A percentile compares a stretch with the other conserved stretches of the same genome.
Evolutionary conservation across 768 basidiomycete species (phyloP).

Genomic region (Exsudoporus frostii): DNA sequence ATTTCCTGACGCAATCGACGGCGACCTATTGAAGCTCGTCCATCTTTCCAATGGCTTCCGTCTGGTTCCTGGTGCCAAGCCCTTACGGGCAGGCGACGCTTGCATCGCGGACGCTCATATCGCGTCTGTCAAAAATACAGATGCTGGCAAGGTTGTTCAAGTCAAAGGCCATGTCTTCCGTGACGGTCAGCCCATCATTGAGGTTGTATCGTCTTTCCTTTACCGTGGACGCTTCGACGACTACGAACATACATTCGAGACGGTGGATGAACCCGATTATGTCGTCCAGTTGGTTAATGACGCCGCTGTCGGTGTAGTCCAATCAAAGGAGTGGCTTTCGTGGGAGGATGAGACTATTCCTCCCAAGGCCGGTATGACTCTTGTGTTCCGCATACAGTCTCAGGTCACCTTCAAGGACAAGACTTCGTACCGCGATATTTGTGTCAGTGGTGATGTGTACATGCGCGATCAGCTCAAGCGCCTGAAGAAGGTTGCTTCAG

Average conservation of each 20-base stretch:
- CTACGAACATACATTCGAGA: slow-evolving; percentile 95
- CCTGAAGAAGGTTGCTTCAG: slow-evolving; percentile 82
- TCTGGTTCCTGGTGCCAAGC: slow-evolving; percentile 71
- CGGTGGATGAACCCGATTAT: slow-evolving; percentile 86
- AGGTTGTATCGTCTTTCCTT: slow-evolving; percentile 93
- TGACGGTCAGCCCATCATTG: slow-evolving; percentile 76
- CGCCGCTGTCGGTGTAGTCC: slow-evolving; percentile 83
- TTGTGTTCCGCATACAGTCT: slow-evolving; percentile 88
- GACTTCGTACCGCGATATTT: slow-evolving; percentile 74
- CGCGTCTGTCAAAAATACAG: slow-evolving; percentile 83
- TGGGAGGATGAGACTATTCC: slow-evolving; percentile 86
- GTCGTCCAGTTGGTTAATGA: slow-evolving; percentile 70
- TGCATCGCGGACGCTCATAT: slow-evolving; percentile 90
- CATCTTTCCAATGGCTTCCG: slow-evolving; percentile 98
- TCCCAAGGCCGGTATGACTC: slow-evolving; percentile 72
- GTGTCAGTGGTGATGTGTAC: slow-evolving; percentile 82
- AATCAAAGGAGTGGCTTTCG: slow-evolving; percentile 97
- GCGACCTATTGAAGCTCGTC: slow-evolving; percentile 92
- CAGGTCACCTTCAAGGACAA: slow-evolving; percentile 91
- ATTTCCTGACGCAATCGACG: slow-evolving; percentile 89
- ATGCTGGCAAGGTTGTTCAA: slow-evolving; percentile 90
- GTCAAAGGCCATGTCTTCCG: slow-evolving; percentile 84
- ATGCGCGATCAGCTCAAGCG: slow-evolving; percentile 85
- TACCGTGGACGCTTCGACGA: slow-evolving; percentile 94
- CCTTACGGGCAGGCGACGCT: slow-evolving; percentile 80